Evolutionary conservation across 805 yeast genomes (phyloP), one percentile per base, ranked within the genome.

Genomic region (Ogataea methanolica): DNA sequence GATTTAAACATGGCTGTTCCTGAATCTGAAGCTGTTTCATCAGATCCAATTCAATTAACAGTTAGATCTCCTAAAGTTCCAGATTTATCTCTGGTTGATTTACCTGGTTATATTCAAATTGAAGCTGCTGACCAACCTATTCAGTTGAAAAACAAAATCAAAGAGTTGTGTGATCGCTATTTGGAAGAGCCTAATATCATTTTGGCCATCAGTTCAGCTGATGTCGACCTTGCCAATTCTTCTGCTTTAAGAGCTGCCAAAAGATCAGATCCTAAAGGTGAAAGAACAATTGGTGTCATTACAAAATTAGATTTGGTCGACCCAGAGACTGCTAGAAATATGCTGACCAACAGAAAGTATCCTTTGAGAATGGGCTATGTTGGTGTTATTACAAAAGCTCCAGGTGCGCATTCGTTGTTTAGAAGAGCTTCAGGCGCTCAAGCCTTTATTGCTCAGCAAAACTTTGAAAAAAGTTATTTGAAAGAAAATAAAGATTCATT

Each of bases 361-460:
- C 98, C 99, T 0, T 71, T 94, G 51, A 82, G 78, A 58, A 88
- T 94, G 96, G 99, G 99, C 0, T 94, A 94, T 63, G 98, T 94
- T 19, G 99, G 99, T 48, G 98, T 95, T n/a, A 85, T 95, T 17
- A 88, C 97, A 2, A 86, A 81, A 54, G 77, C 87, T 0, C 96
- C 70, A 60, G 46, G 57, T 9, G 43, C 59, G 17, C 60, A 63
- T 14, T 67, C 78, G 0, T 60, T 85, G 14, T 83, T 83, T 65
- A 65, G 78, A 48, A 72, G 84, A 51, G 71, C 70, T 48, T 65
- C 79, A 2, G 80, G 85, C 1, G 75, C 78, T 38, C 83, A 82
- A 59, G 79, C 90, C 1, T 81, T 79, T 49, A 72, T 80, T 35
- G 79, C 87, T 1, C 88, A 82, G 58, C 87, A 83, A 58, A 79